These are phyloP conservation scores for Colletotrichum paranaense DNA, from an alignment of 2,329 filamentous ascomycete species.

Conservation along the genomic window DNA sequence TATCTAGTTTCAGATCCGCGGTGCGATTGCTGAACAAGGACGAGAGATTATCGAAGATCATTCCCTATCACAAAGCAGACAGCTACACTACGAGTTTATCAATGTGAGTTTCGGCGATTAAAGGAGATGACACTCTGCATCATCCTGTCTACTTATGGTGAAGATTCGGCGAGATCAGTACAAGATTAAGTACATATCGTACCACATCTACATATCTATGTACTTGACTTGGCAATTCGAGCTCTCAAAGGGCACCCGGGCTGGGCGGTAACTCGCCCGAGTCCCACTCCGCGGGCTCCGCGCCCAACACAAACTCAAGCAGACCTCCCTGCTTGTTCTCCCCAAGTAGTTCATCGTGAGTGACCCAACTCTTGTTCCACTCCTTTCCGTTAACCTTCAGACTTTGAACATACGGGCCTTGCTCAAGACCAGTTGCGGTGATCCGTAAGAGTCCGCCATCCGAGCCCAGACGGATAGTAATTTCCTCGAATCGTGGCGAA, in stretches of 20 bases:
- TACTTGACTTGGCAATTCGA: too few relatives aligned
- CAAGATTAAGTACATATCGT: too few relatives aligned
- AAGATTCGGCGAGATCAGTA: too few relatives aligned
- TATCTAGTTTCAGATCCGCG: too few relatives aligned
- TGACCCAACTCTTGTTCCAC: slow-evolving; percentile 67
- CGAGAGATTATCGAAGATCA: too few relatives aligned
- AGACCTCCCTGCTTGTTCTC: slow-evolving; percentile 51
- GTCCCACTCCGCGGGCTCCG: slow-evolving; percentile 49
- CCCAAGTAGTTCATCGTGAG: slow-evolving; percentile 59
- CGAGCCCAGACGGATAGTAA: slow-evolving; percentile 61
- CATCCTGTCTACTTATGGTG: too few relatives aligned
- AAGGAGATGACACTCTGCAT: too few relatives aligned
- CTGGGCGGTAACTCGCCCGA: slow-evolving; percentile 62
- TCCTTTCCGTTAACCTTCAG: slow-evolving; percentile 62
- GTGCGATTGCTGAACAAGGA: too few relatives aligned
- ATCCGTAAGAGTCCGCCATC: slow-evolving; percentile 54
- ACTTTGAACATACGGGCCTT: slow-evolving; percentile 63
- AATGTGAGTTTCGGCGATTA: too few relatives aligned
- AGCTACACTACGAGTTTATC: too few relatives aligned
- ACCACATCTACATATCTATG: too few relatives aligned
- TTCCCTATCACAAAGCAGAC: too few relatives aligned
- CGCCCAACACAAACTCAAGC: slow-evolving; percentile 59
- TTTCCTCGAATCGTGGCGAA: slow-evolving; percentile 58
- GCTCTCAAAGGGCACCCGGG: slow-evolving; percentile 44
- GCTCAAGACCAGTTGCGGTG: slow-evolving; percentile 53